Percentiles rank a stretch among this genome's conserved stretches.
These are phyloP conservation scores for Penicillium verhagenii DNA, from an alignment of 495 filamentous ascomycete genomes.

Conservation along the genomic window DNA sequence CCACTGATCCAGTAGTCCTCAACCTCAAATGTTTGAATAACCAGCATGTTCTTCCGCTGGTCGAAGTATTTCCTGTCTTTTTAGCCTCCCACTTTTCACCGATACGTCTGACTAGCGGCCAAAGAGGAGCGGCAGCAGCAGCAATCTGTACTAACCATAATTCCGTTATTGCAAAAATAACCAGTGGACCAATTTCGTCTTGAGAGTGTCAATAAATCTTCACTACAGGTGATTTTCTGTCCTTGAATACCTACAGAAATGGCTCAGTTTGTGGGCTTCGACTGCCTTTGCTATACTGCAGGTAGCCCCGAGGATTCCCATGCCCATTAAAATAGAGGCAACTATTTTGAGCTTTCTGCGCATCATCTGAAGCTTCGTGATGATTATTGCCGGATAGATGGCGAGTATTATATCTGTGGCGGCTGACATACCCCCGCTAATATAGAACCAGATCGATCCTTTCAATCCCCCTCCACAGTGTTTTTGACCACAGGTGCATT, in stretches of 20 bases:
- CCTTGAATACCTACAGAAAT: neutral
- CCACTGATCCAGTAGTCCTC: neutral
- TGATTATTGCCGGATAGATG: neutral
- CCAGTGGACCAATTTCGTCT: neutral
- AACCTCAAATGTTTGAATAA: too few species aligned
- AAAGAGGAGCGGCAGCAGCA: neutral
- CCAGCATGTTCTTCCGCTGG: too few species aligned
- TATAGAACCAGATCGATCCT: neutral
- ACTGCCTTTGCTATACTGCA: neutral
- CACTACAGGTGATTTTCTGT: neutral
- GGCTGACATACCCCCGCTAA: neutral
- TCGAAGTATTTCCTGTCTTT: too few species aligned
- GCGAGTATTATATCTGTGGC: neutral
- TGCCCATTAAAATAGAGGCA: neutral
- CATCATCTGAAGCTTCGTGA: neutral
- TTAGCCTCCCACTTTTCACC: neutral
- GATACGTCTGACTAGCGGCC: neutral
- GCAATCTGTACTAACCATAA: neutral
- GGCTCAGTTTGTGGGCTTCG: neutral
- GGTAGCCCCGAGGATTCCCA: neutral
- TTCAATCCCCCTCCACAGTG: neutral
- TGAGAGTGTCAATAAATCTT: neutral
- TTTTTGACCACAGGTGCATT: neutral
- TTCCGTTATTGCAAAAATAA: neutral
- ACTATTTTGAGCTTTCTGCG: neutral